These are phyloP conservation scores for Tremella mesenterica DNA, from an alignment of 768 basidiomycete genomes.

Conservation along the genomic window DNA sequence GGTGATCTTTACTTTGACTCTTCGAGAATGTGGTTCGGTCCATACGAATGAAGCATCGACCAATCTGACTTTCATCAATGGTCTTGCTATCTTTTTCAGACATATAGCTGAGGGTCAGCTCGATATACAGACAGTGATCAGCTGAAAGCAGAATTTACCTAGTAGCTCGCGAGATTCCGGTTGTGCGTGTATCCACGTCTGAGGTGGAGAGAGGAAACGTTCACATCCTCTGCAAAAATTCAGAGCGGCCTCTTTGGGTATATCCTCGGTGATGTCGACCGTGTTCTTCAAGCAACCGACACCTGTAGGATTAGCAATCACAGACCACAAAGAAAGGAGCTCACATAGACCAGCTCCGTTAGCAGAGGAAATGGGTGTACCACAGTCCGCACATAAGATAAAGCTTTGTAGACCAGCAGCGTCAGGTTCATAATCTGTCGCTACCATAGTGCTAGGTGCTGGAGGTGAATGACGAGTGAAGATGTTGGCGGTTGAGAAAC, in stretches of 20 bases:
- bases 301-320: constrained; percentile 20
- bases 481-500: too few species aligned
- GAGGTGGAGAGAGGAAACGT: constrained; percentile 83
- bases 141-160: constrained; percentile 30
- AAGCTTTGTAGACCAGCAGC: constrained; percentile 36
- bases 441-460: constrained; percentile 18
- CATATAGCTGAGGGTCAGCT: constrained; percentile 59
- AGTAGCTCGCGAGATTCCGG: constrained; percentile 90
- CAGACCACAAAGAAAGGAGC: constrained; percentile 3
- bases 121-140: not conserved
- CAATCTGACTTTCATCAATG: constrained; percentile 77
- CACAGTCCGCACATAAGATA: constrained; percentile 45
- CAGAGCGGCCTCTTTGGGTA: constrained; percentile 76
- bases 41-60: constrained; percentile 99
- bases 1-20: constrained; percentile 82
- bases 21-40: constrained; percentile 97
- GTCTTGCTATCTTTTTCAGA: constrained; percentile 64
- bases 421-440: constrained; percentile 41
- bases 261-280: constrained; percentile 95
- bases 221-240: constrained; percentile 91
- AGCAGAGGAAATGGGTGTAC: constrained; percentile 38
- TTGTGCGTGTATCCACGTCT: constrained; percentile 71
- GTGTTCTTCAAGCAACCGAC: constrained; percentile 49
- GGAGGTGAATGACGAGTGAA: too few species aligned
- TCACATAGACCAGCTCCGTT: constrained; percentile 42